These are phyloP conservation scores for Paspalum vaginatum DNA, from an alignment of 176 grass and related monocot genomes.

Conservation along the genomic window DNA sequence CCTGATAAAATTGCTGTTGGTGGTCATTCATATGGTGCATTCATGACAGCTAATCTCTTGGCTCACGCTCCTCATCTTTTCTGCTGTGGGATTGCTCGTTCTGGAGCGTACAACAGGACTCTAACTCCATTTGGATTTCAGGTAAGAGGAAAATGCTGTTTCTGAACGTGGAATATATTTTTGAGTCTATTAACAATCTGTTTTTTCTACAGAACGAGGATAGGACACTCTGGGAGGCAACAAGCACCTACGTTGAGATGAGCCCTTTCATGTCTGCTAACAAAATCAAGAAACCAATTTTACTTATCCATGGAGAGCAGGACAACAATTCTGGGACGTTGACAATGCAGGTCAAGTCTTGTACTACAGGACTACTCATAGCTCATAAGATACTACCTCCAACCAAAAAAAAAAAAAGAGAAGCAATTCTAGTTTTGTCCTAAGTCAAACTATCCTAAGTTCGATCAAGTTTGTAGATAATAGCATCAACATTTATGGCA, in stretches of 20 bases:
- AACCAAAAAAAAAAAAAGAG: too few species aligned
- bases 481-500: too few species aligned
- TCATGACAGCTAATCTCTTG: conserved; percentile 99
- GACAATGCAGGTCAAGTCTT: conserved; percentile 86
- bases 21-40: conserved; percentile 98
- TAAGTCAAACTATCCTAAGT: too few species aligned
- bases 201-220: conserved; percentile 86
- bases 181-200: neutral
- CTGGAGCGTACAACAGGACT: conserved; percentile 99
- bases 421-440: too few species aligned
- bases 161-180: conserved; percentile 14
- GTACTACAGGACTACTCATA: neutral
- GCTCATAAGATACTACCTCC: neutral
- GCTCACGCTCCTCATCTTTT: conserved; percentile 99
- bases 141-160: conserved; percentile 47
- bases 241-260: conserved; percentile 88
- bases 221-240: conserved; percentile 97
- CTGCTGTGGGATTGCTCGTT: conserved; percentile 89
- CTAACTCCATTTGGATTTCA: conserved; percentile 99
- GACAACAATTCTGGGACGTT: conserved; percentile 98
- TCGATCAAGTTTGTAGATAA: too few species aligned
- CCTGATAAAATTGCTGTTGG: conserved; percentile 95
- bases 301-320: conserved; percentile 98
- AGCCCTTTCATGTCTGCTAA: conserved; percentile 98
- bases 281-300: conserved; percentile 98